These are phyloP conservation scores for Ordospora colligata DNA, from an alignment of 371 early-diverging fungal species.

Conservation along the genomic window DNA sequence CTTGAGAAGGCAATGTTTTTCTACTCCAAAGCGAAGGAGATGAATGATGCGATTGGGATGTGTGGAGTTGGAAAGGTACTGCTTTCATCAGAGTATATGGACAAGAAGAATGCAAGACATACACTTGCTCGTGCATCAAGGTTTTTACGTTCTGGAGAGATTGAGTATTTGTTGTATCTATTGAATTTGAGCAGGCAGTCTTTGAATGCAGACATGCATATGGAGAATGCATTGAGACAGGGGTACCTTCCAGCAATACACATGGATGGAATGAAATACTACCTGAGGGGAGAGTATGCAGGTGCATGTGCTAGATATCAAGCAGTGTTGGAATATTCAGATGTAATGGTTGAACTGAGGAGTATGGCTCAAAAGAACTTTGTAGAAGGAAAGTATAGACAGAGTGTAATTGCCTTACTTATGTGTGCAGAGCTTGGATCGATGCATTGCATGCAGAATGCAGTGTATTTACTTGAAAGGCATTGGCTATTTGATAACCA, in stretches of 20 bases:
- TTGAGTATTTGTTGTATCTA: constrained; percentile 50
- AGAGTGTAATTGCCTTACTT: constrained; percentile 40
- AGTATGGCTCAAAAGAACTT: constrained; percentile 38
- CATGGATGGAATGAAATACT: constrained; percentile 43
- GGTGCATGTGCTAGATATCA: constrained; percentile 22
- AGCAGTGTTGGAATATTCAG: constrained; percentile 38
- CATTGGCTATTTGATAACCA: constrained; percentile 30
- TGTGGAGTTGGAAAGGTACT: constrained; percentile 57
- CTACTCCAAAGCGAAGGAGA: constrained; percentile 45
- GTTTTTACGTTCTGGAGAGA: constrained; percentile 24
- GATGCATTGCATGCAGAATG: constrained; percentile 47
- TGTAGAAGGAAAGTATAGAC: constrained; percentile 19
- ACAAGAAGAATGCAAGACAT: constrained; percentile 29
- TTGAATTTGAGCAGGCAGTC: background rate
- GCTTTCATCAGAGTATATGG: constrained; percentile 18
- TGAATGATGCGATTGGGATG: constrained; percentile 43
- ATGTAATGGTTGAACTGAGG: constrained; percentile 29
- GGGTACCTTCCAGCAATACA: constrained; percentile 61
- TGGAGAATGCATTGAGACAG: constrained; percentile 45
- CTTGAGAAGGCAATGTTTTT: constrained; percentile 57
- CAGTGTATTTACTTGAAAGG: constrained; percentile 46
- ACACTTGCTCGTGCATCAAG: constrained; percentile 42
- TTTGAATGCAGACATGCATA: constrained; percentile 25
- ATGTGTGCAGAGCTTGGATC: constrained; percentile 51
- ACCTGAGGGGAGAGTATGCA: constrained; percentile 7